These are phyloP conservation scores for Aquanectria penicillioides DNA, from an alignment of 2,329 filamentous ascomycete genomes.

Conservation along the genomic window DNA sequence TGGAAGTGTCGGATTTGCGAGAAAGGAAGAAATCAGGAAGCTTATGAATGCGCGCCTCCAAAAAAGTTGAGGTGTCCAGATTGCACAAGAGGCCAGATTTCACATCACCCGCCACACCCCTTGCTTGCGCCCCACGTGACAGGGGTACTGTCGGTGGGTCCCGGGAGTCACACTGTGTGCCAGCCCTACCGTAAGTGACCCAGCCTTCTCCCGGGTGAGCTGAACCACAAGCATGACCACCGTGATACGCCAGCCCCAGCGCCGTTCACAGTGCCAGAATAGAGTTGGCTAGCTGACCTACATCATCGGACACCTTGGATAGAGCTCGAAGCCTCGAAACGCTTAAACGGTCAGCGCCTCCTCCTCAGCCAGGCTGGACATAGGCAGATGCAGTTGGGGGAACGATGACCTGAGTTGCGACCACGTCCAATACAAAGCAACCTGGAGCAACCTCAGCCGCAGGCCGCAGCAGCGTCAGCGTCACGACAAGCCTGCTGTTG, in stretches of 20 bases:
- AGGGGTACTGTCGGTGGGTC: constrained; percentile 36
- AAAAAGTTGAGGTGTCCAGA: constrained; percentile 58
- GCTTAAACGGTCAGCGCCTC: constrained; percentile 10
- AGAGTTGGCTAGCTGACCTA: constrained; percentile 5
- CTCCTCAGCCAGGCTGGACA: not conserved
- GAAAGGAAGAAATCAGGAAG: constrained; percentile 41
- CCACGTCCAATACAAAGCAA: too few species aligned
- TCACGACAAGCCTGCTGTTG: constrained; percentile 2
- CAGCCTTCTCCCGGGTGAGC: not conserved
- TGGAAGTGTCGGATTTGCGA: constrained; percentile 42
- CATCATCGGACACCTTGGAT: not conserved
- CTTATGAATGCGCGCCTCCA: constrained; percentile 49
- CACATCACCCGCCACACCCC: constrained; percentile 44
- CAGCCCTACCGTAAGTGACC: constrained; percentile 25
- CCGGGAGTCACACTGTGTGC: constrained; percentile 31
- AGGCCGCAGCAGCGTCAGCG: constrained; percentile 1
- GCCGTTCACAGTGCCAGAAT: constrained; percentile 30
- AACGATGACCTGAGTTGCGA: too few species aligned
- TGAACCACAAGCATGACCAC: not conserved
- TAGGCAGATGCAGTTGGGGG: too few species aligned
- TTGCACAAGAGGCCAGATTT: constrained; percentile 62
- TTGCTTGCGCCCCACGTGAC: constrained; percentile 44
- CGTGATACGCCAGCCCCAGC: constrained; percentile 13
- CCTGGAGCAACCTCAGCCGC: constrained; percentile 13
- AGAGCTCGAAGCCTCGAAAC: constrained; percentile 15